Evolutionary conservation across 2,329 filamentous ascomycete genomes (phyloP).

Genomic region (Thielaviopsis ethacetica): DNA sequence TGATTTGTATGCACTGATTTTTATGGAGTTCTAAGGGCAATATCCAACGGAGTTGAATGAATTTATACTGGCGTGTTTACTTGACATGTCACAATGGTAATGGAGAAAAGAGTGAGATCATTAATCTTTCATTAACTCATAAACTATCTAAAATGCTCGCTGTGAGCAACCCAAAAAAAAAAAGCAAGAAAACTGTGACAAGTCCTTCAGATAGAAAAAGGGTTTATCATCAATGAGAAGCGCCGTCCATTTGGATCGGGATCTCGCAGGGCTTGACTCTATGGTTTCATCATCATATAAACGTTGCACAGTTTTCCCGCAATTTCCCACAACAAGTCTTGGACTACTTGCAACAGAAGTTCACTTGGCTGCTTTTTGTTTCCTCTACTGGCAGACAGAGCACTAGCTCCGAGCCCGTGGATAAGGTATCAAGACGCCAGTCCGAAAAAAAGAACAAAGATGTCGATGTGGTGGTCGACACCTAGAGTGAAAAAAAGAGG

Average conservation of each 20-base stretch:
- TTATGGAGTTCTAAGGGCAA: too few species aligned
- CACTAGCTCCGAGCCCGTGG: slow-evolving; percentile 4
- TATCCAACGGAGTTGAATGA: too few species aligned
- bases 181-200: not conserved
- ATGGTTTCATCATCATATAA: slow-evolving; percentile 78
- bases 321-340: slow-evolving; percentile 6
- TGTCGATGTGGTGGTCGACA: not conserved
- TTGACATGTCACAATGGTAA: not conserved
- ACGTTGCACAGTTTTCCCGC: slow-evolving; percentile 34
- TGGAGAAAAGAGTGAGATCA: not conserved
- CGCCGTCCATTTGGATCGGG: slow-evolving; percentile 11
- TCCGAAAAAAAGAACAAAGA: slow-evolving; percentile 14
- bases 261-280: slow-evolving; percentile 95
- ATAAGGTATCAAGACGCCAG: not conserved
- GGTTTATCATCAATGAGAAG: slow-evolving; percentile 12
- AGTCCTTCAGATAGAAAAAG: slow-evolving; percentile 11
- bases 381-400: not conserved
- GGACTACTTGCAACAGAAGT: not conserved
- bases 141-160: not conserved
- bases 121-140: not conserved
- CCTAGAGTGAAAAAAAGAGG: slow-evolving; percentile 13
- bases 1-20: not conserved
- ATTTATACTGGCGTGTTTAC: too few species aligned
- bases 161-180: not conserved
- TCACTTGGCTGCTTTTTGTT: not conserved